phyloP scores from a whole-genome alignment of 805 yeast genomes.

The Yarrowia sp. region DNA sequence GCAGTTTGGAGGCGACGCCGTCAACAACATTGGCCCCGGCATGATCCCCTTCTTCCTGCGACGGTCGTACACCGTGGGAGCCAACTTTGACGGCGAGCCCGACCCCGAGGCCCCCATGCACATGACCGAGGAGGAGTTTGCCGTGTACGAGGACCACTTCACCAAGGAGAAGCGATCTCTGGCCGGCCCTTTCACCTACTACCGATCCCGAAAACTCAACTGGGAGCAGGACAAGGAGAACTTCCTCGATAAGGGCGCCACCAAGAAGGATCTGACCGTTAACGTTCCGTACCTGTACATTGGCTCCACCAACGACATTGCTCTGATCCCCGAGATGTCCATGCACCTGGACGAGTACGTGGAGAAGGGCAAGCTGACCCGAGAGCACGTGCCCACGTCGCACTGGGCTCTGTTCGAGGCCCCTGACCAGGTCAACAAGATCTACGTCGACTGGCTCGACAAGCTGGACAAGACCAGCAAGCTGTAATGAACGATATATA shows the following conservation, averaged over 20 bases:
- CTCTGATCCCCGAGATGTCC: conserved; percentile 25
- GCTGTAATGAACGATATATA: too few relatives aligned
- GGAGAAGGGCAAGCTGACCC: conserved; percentile 26
- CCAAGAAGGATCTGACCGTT: conserved; percentile 22
- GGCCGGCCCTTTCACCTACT: conserved; percentile 24
- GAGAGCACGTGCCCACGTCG: conserved; percentile 16
- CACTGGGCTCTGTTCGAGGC: conserved; percentile 26
- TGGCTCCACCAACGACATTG: conserved; percentile 26
- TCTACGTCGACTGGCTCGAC: conserved; percentile 12
- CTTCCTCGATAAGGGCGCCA: conserved; percentile 22
- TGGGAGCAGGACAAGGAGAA: conserved; percentile 27
- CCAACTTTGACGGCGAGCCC: conserved; percentile 18
- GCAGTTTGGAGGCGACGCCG: conserved; percentile 26
- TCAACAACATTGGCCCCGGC: conserved; percentile 17
- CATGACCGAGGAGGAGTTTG: conserved; percentile 27
- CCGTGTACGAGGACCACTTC: conserved; percentile 18
- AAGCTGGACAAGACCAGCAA: conserved; percentile 22
- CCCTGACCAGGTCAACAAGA: conserved; percentile 16
- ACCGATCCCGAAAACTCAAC: conserved; percentile 26
- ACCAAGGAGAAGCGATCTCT: conserved; percentile 23
- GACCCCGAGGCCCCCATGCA: conserved; percentile 24
- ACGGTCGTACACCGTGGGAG: conserved; percentile 22
- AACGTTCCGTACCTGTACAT: conserved; percentile 26
- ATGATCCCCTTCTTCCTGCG: conserved; percentile 21
- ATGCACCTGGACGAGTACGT: conserved; percentile 22